Conservation (phyloP, 148 eudicot genomes). For the Vaccinium myrtillus region DNA sequence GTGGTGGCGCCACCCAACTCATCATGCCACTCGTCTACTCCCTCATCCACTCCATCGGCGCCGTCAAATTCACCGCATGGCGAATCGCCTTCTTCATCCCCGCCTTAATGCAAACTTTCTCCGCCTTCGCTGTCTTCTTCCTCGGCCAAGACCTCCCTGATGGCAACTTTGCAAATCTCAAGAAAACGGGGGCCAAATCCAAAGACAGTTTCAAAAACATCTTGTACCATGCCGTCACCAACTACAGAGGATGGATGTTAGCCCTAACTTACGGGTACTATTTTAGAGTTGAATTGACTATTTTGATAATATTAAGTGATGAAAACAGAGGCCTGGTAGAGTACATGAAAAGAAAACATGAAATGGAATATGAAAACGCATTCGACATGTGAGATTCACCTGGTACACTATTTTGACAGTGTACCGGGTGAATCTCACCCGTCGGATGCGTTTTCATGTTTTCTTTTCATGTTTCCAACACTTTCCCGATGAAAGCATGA, state of each 20-base stretch:
- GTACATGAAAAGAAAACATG: no score
- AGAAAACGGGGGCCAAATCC: slow-evolving; percentile 49
- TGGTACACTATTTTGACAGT: no score
- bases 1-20: slow-evolving; percentile 84
- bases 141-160: slow-evolving; percentile 76
- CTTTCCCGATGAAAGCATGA: no score
- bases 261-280: slow-evolving; percentile 78
- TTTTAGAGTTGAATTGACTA: slow-evolving; percentile 9
- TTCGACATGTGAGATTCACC: no score
- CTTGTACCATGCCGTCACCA: slow-evolving; percentile 36
- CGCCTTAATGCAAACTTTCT: slow-evolving; percentile 51
- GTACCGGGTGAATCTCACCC: no score
- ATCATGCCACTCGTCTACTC: slow-evolving; percentile 76
- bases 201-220: slow-evolving; percentile 43
- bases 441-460: no score
- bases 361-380: no score
- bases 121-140: slow-evolving; percentile 55
- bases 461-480: no score
- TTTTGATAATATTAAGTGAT: no score
- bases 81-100: slow-evolving; percentile 75
- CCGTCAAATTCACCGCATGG: slow-evolving; percentile 62
- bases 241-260: slow-evolving; percentile 74
- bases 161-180: slow-evolving; percentile 50
- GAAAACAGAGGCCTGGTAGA: no score
- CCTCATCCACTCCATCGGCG: slow-evolving; percentile 38